Conservation (phyloP, 306 rosid species). For the Boehmeria nivea region DNA sequence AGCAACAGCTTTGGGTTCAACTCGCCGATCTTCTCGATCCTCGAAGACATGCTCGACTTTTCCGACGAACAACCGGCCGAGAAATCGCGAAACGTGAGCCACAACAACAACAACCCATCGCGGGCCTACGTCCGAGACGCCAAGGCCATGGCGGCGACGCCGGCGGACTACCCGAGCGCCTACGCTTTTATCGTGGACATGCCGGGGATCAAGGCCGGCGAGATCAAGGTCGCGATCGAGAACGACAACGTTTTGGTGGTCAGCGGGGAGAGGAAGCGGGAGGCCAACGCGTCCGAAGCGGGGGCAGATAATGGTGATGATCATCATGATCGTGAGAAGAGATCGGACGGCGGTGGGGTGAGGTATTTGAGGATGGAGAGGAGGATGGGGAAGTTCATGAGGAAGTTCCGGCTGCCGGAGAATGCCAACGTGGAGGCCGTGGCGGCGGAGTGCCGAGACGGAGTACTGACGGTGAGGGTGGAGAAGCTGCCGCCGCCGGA, state of each 20-base stretch:
- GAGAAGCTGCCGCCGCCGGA: slow-evolving; percentile 78
- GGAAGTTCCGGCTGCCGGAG: slow-evolving; percentile 76
- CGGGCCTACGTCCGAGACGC: slow-evolving; percentile 47
- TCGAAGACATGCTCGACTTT: slow-evolving; percentile 41
- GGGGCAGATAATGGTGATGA: no score
- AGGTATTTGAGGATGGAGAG: slow-evolving; percentile 85
- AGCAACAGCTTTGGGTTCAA: no score
- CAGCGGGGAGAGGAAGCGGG: slow-evolving; percentile 62
- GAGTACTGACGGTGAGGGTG: slow-evolving; percentile 71
- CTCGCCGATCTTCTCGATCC: slow-evolving; percentile 35
- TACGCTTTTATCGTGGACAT: slow-evolving; percentile 53
- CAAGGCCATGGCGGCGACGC: slow-evolving; percentile 71
- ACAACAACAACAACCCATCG: slow-evolving; percentile 27
- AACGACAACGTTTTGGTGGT: slow-evolving; percentile 48
- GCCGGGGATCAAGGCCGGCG: slow-evolving; percentile 62
- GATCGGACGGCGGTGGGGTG: slow-evolving; percentile 64
- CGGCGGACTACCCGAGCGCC: slow-evolving; percentile 46
- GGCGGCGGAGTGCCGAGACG: slow-evolving; percentile 71
- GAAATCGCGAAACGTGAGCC: slow-evolving; percentile 27
- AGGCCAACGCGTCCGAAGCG: no score
- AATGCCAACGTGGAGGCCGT: slow-evolving; percentile 54
- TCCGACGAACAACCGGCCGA: slow-evolving; percentile 33
- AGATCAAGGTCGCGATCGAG: slow-evolving; percentile 66
- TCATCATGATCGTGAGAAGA: no score
- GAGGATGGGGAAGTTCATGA: slow-evolving; percentile 74